Evolutionary conservation across 805 yeast species (phyloP).

Genomic region (Candida glaebosa): DNA sequence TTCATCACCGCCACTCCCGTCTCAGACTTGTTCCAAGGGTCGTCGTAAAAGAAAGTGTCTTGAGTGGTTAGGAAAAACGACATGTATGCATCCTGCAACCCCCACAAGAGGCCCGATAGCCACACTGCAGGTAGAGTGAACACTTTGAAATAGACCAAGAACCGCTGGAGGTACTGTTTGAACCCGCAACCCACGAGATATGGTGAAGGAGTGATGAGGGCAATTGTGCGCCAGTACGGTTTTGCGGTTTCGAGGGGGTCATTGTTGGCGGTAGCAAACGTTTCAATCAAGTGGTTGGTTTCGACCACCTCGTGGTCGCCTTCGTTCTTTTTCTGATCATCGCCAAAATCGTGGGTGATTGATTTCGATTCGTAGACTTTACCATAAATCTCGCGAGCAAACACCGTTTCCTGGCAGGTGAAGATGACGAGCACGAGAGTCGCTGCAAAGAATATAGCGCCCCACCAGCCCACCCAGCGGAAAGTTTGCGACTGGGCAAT

Average conservation of each 20-base stretch:
- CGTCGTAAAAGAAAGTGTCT: conserved; percentile 60
- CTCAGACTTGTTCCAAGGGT: conserved; percentile 64
- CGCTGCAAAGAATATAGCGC: conserved; percentile 45
- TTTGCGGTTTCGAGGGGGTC: conserved; percentile 12
- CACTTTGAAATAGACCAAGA: conserved; percentile 50
- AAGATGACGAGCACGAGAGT: conserved; percentile 52
- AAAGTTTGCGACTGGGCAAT: conserved; percentile 59
- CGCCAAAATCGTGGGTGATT: conserved; percentile 4
- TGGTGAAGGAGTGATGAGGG: conserved; percentile 52
- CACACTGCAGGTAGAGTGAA: conserved; percentile 63
- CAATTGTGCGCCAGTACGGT: conserved; percentile 46
- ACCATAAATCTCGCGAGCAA: conserved; percentile 47
- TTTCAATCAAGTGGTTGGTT: conserved; percentile 13
- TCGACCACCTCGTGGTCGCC: conserved; percentile 12
- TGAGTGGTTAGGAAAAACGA: conserved; percentile 74
- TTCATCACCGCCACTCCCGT: conserved; percentile 74
- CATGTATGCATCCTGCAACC: conserved; percentile 71
- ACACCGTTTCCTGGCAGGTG: conserved; percentile 68
- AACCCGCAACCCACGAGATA: conserved; percentile 62
- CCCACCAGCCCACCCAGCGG: conserved; percentile 78
- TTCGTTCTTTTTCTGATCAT: conserved; percentile 8
- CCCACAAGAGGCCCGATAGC: conserved; percentile 73
- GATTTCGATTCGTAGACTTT: conserved; percentile 8
- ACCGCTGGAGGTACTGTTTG: conserved; percentile 57
- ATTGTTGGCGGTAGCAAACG: conserved; percentile 4